Percentiles rank a stretch among this genome's conserved stretches.
phyloP scores from a whole-genome alignment of 75 land plant species.

The Isoetes taiwanensis region DNA sequence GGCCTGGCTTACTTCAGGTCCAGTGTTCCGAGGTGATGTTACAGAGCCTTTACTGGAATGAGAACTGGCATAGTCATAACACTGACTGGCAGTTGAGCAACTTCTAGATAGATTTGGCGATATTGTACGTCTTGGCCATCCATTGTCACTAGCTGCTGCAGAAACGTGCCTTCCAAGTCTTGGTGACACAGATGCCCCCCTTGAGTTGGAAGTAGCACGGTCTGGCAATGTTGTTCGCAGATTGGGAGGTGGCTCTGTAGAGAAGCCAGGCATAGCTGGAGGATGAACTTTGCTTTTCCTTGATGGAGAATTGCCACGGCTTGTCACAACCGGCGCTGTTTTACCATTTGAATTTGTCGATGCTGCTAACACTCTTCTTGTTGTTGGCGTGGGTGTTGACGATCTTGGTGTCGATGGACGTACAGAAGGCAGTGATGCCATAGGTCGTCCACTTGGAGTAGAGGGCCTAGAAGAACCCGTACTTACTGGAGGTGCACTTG shows the following conservation, averaged over 20 bases:
- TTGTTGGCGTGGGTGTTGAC: constrained; percentile 30
- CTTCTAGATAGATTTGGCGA: constrained; percentile 67
- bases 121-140: constrained; percentile 29
- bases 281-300: constrained; percentile 39
- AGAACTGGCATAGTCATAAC: constrained; percentile 38
- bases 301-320: constrained; percentile 38
- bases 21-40: too few relatives aligned
- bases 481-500: constrained; percentile 37
- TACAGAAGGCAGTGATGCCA: constrained; percentile 13
- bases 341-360: constrained; percentile 24
- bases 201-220: constrained; percentile 33
- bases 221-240: constrained; percentile 67
- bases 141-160: constrained; percentile 43
- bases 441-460: constrained; percentile 32
- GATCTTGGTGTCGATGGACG: constrained; percentile 34
- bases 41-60: constrained; percentile 46
- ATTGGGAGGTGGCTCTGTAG: constrained; percentile 72
- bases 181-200: constrained; percentile 49
- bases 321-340: constrained; percentile 26
- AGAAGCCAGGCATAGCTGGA: constrained; percentile 45
- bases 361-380: constrained; percentile 28
- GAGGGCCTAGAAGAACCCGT: constrained; percentile 41
- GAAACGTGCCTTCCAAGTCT: constrained; percentile 24
- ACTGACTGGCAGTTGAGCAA: constrained; percentile 43
- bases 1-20: too few relatives aligned